phyloP scores from a whole-genome alignment of 148 eudicot genomes.

The Fagopyrum homotropicum region DNA sequence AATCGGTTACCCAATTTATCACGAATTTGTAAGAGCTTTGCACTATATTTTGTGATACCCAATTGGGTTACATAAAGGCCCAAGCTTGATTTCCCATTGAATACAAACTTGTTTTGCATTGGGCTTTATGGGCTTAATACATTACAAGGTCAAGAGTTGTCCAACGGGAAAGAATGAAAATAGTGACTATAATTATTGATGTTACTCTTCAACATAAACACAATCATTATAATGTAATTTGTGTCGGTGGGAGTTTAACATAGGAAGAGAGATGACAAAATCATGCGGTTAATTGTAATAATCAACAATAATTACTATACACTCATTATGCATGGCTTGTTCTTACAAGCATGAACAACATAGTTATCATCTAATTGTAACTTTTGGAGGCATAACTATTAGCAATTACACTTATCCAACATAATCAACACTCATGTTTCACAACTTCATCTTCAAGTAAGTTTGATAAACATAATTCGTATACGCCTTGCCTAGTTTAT shows the following conservation, averaged over 20 bases:
- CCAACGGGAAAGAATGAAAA: too few species aligned
- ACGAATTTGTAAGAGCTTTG: too few species aligned
- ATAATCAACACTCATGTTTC: background rate
- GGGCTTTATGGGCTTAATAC: background rate
- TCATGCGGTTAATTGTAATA: background rate
- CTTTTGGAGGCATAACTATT: background rate
- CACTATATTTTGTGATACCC: too few species aligned
- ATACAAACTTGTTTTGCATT: background rate
- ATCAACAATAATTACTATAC: background rate
- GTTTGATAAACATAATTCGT: background rate
- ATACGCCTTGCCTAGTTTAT: too few species aligned
- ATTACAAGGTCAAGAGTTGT: too few species aligned
- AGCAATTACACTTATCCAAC: background rate
- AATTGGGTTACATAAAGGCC: too few species aligned
- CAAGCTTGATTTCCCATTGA: background rate
- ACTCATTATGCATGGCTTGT: slow-evolving; percentile 3
- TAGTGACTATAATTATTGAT: too few species aligned
- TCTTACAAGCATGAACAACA: slow-evolving; percentile 1
- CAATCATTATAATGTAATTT: too few species aligned
- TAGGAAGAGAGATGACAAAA: background rate
- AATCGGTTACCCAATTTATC: too few species aligned
- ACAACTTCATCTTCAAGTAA: background rate
- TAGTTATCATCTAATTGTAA: background rate
- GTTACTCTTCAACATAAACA: too few species aligned
- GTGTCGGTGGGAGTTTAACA: background rate